Evolutionary conservation across 2,329 filamentous ascomycete genomes (phyloP), one percentile per base, ranked within the genome.

Genomic region (Trichoderma cornu-damae): DNA sequence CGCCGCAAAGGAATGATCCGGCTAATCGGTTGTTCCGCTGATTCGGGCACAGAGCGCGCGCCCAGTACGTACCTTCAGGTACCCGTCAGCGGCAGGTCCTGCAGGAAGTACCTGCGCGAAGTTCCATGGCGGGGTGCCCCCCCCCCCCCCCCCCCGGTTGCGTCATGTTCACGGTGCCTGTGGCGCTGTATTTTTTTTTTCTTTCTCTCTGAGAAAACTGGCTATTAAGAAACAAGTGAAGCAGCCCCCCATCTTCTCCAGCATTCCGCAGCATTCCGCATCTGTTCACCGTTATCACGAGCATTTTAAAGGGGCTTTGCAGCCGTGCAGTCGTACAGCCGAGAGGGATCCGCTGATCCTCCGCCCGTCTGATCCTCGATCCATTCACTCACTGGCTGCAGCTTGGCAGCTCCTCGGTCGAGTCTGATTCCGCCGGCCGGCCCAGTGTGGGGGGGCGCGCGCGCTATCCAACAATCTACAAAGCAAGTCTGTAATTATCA

Each of bases 111-210:
- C 53, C 52, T 55, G 52, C 52, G 32, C 52, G 16, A 46, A 54
- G 44, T 37, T 24, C 30, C 34, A 40, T 52, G 43, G 58, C 24
- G 26, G 48, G 49, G 20, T 51, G 46, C 34, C 42, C n/a, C 9
- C n/a, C n/a, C n/a, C n/a, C n/a, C n/a, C n/a, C n/a, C n/a, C n/a
- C n/a, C n/a, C n/a, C n/a, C n/a, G 16, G 62, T 70, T 70, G 68
- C 68, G 68, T 70, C 68, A 70, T 67, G 68, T 61, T 62, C 61
- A 63, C 62, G 64, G 66, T 67, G 66, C 68, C 69, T 57, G 54
- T 42, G 37, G 37, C 49, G 49, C 26, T 12, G n/a, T n/a, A n/a
- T n/a, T n/a, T n/a, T n/a, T n/a, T n/a, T n/a, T n/a, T n/a, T n/a
- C n/a, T n/a, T n/a, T n/a, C n/a, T n/a, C n/a, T n/a, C n/a, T n/a